Evolutionary conservation across 2,329 filamentous ascomycete species (phyloP).

Genomic region (Clarireedia hainanense): DNA sequence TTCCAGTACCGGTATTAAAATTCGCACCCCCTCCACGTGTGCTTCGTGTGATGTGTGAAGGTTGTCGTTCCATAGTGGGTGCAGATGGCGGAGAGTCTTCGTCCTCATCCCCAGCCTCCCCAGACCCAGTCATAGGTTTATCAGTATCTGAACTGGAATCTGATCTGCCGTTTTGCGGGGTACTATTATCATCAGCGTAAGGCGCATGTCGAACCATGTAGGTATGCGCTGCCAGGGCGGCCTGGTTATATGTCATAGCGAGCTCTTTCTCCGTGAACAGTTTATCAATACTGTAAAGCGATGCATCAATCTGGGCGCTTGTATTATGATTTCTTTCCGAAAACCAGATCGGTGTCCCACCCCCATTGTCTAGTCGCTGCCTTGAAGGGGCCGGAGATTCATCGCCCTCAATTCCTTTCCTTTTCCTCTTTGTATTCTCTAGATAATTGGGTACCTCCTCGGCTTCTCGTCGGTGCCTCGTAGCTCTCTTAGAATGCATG

Average conservation of each 20-base stretch:
- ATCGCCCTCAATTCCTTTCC: constrained; percentile 52
- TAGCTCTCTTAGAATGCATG: constrained; percentile 54
- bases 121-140: constrained; percentile 41
- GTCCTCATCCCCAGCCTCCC: constrained; percentile 42
- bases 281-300: constrained; percentile 60
- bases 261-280: constrained; percentile 65
- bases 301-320: constrained; percentile 44
- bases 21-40: constrained; percentile 42
- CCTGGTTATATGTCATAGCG: constrained; percentile 55
- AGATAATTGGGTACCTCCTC: constrained; percentile 49
- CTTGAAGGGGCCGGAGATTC: constrained; percentile 54
- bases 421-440: constrained; percentile 55
- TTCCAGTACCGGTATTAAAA: constrained; percentile 47
- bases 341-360: constrained; percentile 55
- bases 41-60: constrained; percentile 57
- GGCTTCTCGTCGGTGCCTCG: constrained; percentile 49
- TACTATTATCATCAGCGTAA: constrained; percentile 18
- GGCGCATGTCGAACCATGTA: constrained; percentile 47
- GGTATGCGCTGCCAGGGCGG: constrained; percentile 54
- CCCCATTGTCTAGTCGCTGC: constrained; percentile 45
- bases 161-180: constrained; percentile 37
- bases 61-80: constrained; percentile 53
- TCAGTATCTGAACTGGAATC: constrained; percentile 34
- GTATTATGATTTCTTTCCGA: constrained; percentile 46
- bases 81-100: constrained; percentile 42